Base-by-base conservation (phyloP, 2,329 filamentous ascomycete genomes). In the Salinomyces thailandicus region DNA sequence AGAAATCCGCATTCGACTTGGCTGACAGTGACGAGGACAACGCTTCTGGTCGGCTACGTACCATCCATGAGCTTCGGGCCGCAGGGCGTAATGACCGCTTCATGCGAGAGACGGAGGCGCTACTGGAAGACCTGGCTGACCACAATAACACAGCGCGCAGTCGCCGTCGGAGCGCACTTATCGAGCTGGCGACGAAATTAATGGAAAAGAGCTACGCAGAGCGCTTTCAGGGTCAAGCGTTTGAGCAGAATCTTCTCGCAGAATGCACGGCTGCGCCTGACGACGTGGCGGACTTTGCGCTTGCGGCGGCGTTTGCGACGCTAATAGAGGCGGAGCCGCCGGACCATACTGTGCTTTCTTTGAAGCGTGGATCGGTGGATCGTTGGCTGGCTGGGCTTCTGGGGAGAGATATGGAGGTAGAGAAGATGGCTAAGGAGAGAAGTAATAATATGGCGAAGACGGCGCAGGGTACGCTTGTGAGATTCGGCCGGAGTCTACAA, bases 151-250 rank as follows among this genome's bases (percentile, higher is more conserved):
- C 60, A 22, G 64, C 67, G 12, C 51, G 58, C 12, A 68, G 69
- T 3, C 61, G 64, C 20, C 63, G 67, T 41, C 66, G 73, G 29
- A 72, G 62, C 48, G 68, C 69, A 2, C 61, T 77, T 41, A 56
- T 74, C 26, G 72, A 77, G 36, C 56, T 79, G n/a, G 67, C 68
- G 35, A 57, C 55, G 17, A 75, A 72, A 45, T 58, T 77, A 38
- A 47, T 61, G 3, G 67, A 79, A 33, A 77, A 77, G 49, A 66
- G 66, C 1, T 86, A 83, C 48, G 64, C 75, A 18, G 67, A 69
- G 13, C 78, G 82, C 43, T 86, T 94, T 49, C 70, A 81, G 14
- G 79, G 86, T 43, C 79, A 85, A 46, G 75, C 77, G 5, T 75
- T 81, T 38, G 81, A 85, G 43, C 71, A 77, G 36, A 73, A 72